Conservation (phyloP, 495 filamentous ascomycete genomes). For the Aspergillus taichungensis region DNA sequence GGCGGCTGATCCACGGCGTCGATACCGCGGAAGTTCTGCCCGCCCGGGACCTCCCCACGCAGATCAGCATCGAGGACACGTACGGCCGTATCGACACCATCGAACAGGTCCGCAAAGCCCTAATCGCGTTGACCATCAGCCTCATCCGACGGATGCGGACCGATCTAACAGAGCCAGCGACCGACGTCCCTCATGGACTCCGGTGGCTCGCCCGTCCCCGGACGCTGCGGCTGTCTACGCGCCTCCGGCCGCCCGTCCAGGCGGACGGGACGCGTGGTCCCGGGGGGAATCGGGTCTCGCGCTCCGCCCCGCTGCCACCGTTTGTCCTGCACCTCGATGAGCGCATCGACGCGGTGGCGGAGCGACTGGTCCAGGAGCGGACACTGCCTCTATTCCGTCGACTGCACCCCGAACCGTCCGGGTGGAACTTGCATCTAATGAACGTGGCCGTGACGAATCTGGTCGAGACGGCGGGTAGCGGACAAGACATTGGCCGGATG, state of each 20-base stretch:
- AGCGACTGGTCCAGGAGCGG: conserved; percentile 58
- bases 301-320: conserved; percentile 54
- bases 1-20: conserved; percentile 70
- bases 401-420: conserved; percentile 57
- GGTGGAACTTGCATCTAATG: conserved; percentile 72
- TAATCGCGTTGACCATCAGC: conserved; percentile 54
- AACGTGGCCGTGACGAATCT: conserved; percentile 88
- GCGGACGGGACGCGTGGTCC: conserved; percentile 42
- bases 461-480: conserved; percentile 48
- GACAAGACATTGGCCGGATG: conserved; percentile 58
- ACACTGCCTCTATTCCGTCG: conserved; percentile 63
- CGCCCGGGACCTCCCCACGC: conserved; percentile 64
- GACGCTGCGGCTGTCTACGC: conserved; percentile 71
- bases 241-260: conserved; percentile 50
- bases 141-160: conserved; percentile 69
- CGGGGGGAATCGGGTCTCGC: conserved; percentile 56
- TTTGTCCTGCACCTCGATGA: conserved; percentile 60
- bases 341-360: conserved; percentile 47
- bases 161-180: conserved; percentile 52
- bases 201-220: conserved; percentile 61
- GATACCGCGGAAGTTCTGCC: conserved; percentile 56
- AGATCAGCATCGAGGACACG: conserved; percentile 93
- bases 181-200: not conserved
- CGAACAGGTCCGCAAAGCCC: conserved; percentile 52
- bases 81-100: conserved; percentile 60